These are phyloP conservation scores for Ceriops decandra DNA, from an alignment of 345 rosid genomes.

Conservation along the genomic window DNA sequence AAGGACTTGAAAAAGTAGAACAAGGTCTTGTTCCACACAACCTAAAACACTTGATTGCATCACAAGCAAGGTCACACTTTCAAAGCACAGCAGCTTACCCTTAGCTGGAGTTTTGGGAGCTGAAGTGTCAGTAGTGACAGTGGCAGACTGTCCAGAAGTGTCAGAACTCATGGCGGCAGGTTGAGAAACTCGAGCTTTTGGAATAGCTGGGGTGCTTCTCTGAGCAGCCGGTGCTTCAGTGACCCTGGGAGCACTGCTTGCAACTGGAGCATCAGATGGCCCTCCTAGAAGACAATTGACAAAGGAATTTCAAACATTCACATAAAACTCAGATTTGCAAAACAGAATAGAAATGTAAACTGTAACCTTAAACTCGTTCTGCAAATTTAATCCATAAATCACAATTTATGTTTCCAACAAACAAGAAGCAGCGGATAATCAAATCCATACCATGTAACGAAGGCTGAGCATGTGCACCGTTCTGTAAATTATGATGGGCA, in stretches of 20 bases:
- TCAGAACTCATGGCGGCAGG: slow-evolving; percentile 55
- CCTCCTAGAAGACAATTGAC: slow-evolving; percentile 37
- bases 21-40: neutral
- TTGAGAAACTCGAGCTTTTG: slow-evolving; percentile 84
- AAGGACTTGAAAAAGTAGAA: neutral
- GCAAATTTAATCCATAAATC: neutral
- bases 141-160: slow-evolving; percentile 36
- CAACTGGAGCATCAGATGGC: slow-evolving; percentile 42
- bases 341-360: neutral
- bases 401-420: neutral
- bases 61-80: neutral
- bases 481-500: slow-evolving; percentile 41
- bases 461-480: slow-evolving; percentile 51
- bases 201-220: slow-evolving; percentile 48
- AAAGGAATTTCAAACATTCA: neutral
- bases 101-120: slow-evolving; percentile 45
- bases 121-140: slow-evolving; percentile 42
- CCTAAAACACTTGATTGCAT: neutral
- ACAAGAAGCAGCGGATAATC: neutral
- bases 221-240: slow-evolving; percentile 38
- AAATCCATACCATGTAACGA: slow-evolving; percentile 52
- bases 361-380: neutral
- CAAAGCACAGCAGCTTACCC: slow-evolving; percentile 30
- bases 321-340: neutral
- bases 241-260: slow-evolving; percentile 35